phyloP scores from a whole-genome alignment of 148 eudicot species.

The Euryodendron excelsum region DNA sequence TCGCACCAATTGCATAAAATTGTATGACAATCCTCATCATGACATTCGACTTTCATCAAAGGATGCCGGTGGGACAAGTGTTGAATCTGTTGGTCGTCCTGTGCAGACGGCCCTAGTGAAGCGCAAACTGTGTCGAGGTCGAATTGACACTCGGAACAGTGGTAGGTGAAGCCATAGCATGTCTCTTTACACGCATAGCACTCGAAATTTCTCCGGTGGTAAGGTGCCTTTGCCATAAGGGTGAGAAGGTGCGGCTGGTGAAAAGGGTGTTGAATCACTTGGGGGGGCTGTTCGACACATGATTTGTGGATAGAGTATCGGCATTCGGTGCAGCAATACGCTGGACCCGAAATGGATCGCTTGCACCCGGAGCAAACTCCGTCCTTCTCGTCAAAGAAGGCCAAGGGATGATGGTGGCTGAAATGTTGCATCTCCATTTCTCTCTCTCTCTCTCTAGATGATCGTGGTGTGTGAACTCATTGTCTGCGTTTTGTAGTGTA shows the following conservation, averaged over 20 bases:
- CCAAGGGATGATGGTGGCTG: too few relatives aligned
- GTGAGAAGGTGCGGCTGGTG: neutral
- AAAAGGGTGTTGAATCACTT: neutral
- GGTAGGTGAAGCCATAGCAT: neutral
- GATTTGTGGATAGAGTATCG: fast-evolving
- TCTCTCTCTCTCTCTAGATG: too few relatives aligned
- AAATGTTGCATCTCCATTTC: too few relatives aligned
- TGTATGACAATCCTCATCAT: neutral
- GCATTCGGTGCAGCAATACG: neutral
- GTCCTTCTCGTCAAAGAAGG: too few relatives aligned
- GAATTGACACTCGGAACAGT: neutral
- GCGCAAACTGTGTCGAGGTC: neutral
- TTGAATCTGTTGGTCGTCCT: neutral
- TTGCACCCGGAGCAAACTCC: too few relatives aligned
- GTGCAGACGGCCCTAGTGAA: neutral
- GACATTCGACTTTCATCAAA: neutral
- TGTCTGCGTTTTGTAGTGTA: too few relatives aligned
- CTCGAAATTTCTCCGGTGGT: neutral
- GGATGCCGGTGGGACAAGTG: neutral
- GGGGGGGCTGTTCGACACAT: neutral
- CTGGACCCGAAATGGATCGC: too few relatives aligned
- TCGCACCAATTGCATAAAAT: neutral
- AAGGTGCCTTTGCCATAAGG: neutral
- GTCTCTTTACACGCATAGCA: neutral
- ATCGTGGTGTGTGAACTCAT: too few relatives aligned